A percentile compares a stretch with the other conserved stretches of the same genome.
phyloP scores from a whole-genome alignment of 768 basidiomycete species.

The Hydnum rufescens region DNA sequence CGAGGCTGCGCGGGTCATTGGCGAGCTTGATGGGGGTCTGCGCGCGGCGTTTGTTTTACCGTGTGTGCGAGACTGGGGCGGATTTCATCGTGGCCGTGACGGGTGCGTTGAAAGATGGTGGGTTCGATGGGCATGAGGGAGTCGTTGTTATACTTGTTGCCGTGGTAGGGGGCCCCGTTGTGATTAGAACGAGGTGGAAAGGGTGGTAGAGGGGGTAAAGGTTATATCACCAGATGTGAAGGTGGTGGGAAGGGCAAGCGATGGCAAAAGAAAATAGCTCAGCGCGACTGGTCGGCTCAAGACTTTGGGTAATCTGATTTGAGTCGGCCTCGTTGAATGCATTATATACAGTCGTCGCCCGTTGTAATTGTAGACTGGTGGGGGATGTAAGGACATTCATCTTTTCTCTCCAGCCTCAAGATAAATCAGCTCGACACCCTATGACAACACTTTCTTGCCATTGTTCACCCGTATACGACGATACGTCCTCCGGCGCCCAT shows the following conservation, averaged over 20 bases:
- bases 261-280: background rate
- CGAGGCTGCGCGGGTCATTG: background rate
- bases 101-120: background rate
- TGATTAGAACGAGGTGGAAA: background rate
- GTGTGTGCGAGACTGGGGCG: background rate
- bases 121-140: no score
- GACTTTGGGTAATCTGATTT: background rate
- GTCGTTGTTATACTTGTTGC: background rate
- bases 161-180: background rate
- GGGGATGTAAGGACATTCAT: no score
- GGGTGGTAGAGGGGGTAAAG: background rate
- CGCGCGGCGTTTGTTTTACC: background rate
- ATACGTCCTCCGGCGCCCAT: no score
- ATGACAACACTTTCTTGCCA: no score
- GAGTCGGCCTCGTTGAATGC: background rate
- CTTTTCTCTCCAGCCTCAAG: no score
- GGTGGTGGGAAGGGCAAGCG: background rate
- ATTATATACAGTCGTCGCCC: no score
- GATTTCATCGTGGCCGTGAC: background rate
- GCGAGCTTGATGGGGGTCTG: background rate
- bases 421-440: no score
- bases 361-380: no score
- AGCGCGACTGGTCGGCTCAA: background rate
- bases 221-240: background rate
- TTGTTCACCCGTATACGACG: no score